Conservation (phyloP, 1,284 basidiomycete species). For the Irpex lacteus region DNA sequence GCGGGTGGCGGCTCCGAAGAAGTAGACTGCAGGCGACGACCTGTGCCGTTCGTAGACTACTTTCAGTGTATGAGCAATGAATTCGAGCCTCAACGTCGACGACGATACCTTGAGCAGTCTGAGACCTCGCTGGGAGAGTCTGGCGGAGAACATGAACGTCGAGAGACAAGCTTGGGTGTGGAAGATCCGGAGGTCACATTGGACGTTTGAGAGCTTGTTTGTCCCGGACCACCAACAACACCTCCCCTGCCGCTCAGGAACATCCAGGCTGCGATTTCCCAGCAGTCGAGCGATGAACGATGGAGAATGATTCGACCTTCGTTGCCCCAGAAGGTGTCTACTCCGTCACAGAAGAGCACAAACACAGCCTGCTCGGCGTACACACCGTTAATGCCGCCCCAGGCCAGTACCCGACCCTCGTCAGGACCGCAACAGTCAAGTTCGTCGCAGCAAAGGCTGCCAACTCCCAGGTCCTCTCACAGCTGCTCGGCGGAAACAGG, state of each 20-base stretch:
- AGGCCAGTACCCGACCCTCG: conserved; percentile 55
- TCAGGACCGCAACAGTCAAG: conserved; percentile 61
- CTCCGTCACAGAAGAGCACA: conserved; percentile 82
- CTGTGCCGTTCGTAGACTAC: background rate
- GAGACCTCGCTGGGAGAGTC: conserved; percentile 17
- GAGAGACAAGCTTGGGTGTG: conserved; percentile 9
- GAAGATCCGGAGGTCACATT: conserved; percentile 17
- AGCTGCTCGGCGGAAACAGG: conserved; percentile 61
- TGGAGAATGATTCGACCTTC: conserved; percentile 81
- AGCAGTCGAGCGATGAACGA: conserved; percentile 32
- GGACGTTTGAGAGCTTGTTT: conserved; percentile 4
- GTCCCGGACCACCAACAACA: conserved; percentile 15
- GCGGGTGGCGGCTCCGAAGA: conserved; percentile 60
- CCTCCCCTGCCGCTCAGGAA: conserved; percentile 8
- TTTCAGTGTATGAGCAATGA: too few species aligned
- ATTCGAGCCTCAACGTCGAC: background rate
- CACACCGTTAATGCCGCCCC: conserved; percentile 45
- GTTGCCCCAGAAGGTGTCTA: conserved; percentile 86
- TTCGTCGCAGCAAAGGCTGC: conserved; percentile 58
- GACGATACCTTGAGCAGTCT: conserved; percentile 14
- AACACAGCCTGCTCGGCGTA: conserved; percentile 49
- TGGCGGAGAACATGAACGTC: conserved; percentile 26
- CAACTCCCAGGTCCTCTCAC: conserved; percentile 56
- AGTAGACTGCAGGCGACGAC: conserved; percentile 49
- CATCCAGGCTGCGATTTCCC: conserved; percentile 8